These are phyloP conservation scores for Suhomyces wounanorum DNA, from an alignment of 1,139 yeast genomes.

Conservation along the genomic window DNA sequence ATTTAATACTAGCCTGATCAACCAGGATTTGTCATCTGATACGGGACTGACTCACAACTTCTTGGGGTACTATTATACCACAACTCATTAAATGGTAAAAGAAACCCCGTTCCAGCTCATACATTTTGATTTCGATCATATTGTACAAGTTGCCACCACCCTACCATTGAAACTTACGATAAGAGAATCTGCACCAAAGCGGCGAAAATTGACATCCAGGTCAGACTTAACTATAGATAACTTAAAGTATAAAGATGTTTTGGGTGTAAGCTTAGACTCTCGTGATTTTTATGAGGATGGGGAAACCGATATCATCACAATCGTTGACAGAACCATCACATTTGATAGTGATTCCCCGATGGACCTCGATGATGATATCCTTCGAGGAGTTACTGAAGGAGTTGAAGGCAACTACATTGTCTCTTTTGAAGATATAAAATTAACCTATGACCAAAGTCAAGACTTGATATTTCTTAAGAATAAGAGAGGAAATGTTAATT, in stretches of 20 bases:
- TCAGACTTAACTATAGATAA: conserved; percentile 14
- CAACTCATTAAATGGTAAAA: neutral
- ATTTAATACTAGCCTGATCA: neutral
- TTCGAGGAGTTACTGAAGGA: neutral
- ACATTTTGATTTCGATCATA: conserved; percentile 16
- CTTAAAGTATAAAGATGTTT: conserved; percentile 12
- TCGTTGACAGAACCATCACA: conserved; percentile 3
- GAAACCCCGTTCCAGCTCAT: conserved; percentile 11
- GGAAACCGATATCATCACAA: neutral
- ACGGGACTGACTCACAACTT: neutral
- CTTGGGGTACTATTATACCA: neutral
- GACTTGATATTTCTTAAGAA: conserved; percentile 14
- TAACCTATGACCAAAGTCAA: conserved; percentile 8
- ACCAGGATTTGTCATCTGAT: neutral
- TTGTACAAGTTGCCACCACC: conserved; percentile 7
- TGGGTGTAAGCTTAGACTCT: neutral
- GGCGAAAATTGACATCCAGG: conserved; percentile 8
- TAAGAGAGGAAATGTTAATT: conserved; percentile 9
- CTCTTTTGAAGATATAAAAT: conserved; percentile 15
- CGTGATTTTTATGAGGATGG: neutral
- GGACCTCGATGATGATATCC: neutral
- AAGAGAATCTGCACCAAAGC: conserved; percentile 9
- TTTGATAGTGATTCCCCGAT: conserved; percentile 4
- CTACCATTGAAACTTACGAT: conserved; percentile 3
- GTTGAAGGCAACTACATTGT: conserved; percentile 1